A percentile compares a stretch with the other conserved stretches of the same genome.
Evolutionary conservation across 2,329 filamentous ascomycete genomes (phyloP).

Genomic region (Pyrenochaeta sp.): DNA sequence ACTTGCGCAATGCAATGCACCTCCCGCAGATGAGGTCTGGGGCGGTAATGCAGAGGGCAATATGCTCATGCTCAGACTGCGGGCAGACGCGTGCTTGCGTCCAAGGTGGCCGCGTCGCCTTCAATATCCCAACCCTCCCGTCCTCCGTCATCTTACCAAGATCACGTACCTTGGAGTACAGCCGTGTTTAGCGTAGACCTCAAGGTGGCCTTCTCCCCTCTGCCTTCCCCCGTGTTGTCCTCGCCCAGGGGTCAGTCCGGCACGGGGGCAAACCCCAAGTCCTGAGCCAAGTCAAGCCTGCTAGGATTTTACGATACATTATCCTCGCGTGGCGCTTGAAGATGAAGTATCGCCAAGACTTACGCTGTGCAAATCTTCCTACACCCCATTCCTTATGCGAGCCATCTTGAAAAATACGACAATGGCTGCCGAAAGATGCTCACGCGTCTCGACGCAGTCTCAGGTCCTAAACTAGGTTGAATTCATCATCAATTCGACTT

Average conservation of each 20-base stretch:
- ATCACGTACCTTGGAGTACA: not conserved
- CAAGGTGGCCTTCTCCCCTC: conserved; percentile 11
- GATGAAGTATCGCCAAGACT: conserved; percentile 33
- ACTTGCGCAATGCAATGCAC: conserved; percentile 22
- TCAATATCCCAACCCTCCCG: conserved; percentile 27
- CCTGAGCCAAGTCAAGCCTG: conserved; percentile 16
- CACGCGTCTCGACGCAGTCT: conserved; percentile 23
- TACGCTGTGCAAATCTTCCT: conserved; percentile 21
- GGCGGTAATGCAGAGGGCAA: conserved; percentile 28
- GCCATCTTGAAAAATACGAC: conserved; percentile 22
- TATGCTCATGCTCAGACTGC: conserved; percentile 32
- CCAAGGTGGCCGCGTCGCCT: conserved; percentile 32
- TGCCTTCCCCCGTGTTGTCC: conserved; percentile 15
- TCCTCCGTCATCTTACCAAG: conserved; percentile 4
- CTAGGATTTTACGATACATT: conserved; percentile 20
- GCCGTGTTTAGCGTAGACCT: not conserved
- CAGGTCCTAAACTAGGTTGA: conserved; percentile 20
- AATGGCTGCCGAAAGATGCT: conserved; percentile 14
- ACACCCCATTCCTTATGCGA: conserved; percentile 22
- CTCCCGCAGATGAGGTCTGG: conserved; percentile 30
- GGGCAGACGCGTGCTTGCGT: conserved; percentile 30
- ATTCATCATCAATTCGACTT: conserved; percentile 2
- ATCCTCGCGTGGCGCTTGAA: conserved; percentile 31
- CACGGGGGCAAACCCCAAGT: conserved; percentile 6
- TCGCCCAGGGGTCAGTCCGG: conserved; percentile 15